These are phyloP conservation scores for Phlegmacium glaucopus DNA, from an alignment of 768 basidiomycete species.

Conservation along the genomic window DNA sequence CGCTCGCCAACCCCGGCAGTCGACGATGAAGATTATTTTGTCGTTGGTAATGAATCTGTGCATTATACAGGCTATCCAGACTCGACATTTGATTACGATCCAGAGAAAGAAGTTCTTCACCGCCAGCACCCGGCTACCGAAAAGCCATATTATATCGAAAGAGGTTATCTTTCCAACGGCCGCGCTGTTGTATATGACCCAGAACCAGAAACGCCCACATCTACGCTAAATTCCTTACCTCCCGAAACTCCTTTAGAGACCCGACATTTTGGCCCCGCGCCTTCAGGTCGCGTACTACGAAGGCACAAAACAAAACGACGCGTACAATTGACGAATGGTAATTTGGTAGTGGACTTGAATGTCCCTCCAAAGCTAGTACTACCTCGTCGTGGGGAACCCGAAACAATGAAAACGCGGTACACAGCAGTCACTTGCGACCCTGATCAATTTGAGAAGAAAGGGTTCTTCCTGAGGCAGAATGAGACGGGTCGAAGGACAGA, in stretches of 20 bases:
- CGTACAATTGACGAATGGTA: constrained; percentile 82
- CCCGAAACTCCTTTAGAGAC: constrained; percentile 59
- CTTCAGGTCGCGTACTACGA: constrained; percentile 71
- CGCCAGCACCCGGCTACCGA: constrained; percentile 18
- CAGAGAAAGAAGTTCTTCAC: constrained; percentile 35
- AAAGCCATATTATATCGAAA: constrained; percentile 21
- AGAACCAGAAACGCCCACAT: constrained; percentile 39
- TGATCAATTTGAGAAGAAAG: constrained; percentile 81
- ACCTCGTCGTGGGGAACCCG: constrained; percentile 64
- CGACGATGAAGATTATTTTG: constrained; percentile 69
- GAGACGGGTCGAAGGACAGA: constrained; percentile 80
- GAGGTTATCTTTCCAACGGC: constrained; percentile 24
- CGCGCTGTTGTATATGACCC: constrained; percentile 37
- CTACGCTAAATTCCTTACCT: constrained; percentile 34
- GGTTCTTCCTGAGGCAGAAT: constrained; percentile 85
- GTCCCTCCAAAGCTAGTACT: constrained; percentile 85
- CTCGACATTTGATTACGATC: constrained; percentile 25
- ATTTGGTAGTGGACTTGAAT: constrained; percentile 79
- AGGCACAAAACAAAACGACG: constrained; percentile 75
- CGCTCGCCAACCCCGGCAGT: constrained; percentile 75
- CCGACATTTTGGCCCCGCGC: constrained; percentile 86
- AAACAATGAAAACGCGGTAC: constrained; percentile 72
- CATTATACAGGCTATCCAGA: constrained; percentile 48
- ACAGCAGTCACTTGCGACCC: constrained; percentile 95
- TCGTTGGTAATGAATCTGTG: constrained; percentile 51